These are phyloP conservation scores for Drosera spatulata DNA, from an alignment of 179 eudicot species.

Conservation along the genomic window DNA sequence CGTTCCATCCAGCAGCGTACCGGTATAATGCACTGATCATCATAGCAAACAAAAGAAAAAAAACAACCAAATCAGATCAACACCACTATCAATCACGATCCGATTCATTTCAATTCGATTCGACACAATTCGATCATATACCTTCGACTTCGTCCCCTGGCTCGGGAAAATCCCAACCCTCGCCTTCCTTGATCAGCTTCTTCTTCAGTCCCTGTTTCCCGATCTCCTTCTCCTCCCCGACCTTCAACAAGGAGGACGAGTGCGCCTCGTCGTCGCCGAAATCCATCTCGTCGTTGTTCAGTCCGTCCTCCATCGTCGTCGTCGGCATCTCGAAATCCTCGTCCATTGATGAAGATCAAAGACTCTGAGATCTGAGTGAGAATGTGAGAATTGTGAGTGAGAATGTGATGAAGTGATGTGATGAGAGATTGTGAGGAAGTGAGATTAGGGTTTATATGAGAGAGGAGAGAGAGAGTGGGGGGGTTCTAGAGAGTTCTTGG, in stretches of 20 bases:
- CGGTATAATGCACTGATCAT: slow-evolving; percentile 23
- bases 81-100: not conserved
- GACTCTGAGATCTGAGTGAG: not conserved
- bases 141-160: slow-evolving; percentile 40
- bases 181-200: slow-evolving; percentile 29
- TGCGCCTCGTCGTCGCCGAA: slow-evolving; percentile 14
- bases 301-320: slow-evolving; percentile 1
- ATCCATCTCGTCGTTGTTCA: slow-evolving; percentile 11
- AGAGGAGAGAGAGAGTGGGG: too few relatives aligned
- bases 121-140: not conserved
- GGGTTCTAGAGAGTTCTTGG: too few relatives aligned
- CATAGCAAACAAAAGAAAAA: not conserved
- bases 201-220: slow-evolving; percentile 22
- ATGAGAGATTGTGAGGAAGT: too few relatives aligned
- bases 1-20: slow-evolving; percentile 27
- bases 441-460: too few relatives aligned
- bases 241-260: slow-evolving; percentile 13
- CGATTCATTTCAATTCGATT: not conserved
- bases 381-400: too few relatives aligned
- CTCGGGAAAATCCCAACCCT: slow-evolving; percentile 27
- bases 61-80: not conserved
- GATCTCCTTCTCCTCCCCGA: slow-evolving; percentile 33
- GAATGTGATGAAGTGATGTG: too few relatives aligned
- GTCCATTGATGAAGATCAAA: slow-evolving; percentile 11
- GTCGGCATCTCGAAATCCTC: slow-evolving; percentile 32